Conservation (phyloP, 2,329 filamentous ascomycete species). For the Sporothrix globosa region DNA sequence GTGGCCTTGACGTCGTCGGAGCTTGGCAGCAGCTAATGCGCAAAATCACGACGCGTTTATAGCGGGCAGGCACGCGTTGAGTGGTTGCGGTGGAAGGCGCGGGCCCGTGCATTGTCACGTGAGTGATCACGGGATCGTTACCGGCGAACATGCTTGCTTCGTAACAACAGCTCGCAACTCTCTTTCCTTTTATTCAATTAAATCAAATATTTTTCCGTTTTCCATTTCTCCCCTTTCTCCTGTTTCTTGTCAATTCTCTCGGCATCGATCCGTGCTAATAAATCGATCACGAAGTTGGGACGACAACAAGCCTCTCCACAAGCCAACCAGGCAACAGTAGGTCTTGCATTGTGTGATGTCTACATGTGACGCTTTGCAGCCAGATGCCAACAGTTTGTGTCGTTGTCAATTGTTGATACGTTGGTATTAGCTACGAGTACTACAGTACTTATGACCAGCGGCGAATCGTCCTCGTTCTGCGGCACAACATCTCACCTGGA, state of each 20-base stretch:
- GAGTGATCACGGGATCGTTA: constrained; percentile 36
- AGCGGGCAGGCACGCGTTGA: constrained; percentile 29
- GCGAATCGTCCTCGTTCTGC: background rate
- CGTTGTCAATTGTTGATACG: background rate
- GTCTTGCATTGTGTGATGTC: background rate
- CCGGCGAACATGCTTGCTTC: background rate
- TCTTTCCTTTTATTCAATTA: background rate
- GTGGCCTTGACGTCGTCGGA: background rate
- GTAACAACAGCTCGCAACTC: background rate
- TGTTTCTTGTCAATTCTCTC: background rate
- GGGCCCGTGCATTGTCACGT: constrained; percentile 19
- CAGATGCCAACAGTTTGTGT: background rate
- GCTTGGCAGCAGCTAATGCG: background rate
- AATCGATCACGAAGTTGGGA: background rate
- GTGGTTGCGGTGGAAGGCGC: constrained; percentile 25
- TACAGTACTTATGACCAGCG: too few relatives aligned
- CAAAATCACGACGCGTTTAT: constrained; percentile 28
- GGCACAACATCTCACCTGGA: too few relatives aligned
- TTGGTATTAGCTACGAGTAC: too few relatives aligned
- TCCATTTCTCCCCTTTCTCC: background rate
- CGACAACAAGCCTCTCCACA: background rate
- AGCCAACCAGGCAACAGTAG: background rate
- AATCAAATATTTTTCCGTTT: too few relatives aligned
- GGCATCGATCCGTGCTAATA: background rate
- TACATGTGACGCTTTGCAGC: background rate